Evolutionary conservation across 805 yeast genomes (phyloP).

Genomic region (Wickerhamomyces bovis): DNA sequence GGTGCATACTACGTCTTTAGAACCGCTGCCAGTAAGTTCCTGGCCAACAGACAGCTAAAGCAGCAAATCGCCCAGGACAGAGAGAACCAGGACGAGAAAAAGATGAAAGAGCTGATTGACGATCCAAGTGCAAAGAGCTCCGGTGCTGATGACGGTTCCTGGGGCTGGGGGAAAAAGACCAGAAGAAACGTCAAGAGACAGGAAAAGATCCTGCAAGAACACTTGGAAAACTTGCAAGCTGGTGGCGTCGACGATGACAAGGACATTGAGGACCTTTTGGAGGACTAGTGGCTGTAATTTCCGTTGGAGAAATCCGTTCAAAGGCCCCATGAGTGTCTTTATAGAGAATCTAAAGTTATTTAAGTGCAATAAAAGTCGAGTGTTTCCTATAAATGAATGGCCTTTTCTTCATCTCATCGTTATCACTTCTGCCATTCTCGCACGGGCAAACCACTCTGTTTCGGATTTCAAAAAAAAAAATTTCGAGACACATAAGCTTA

Average conservation of each 20-base stretch:
- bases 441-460: slow-evolving; percentile 1
- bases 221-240: slow-evolving; percentile 38
- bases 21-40: slow-evolving; percentile 47
- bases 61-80: slow-evolving; percentile 45
- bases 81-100: slow-evolving; percentile 31
- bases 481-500: background rate
- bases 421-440: slow-evolving; percentile 1
- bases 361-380: background rate
- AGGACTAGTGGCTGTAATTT: slow-evolving; percentile 30
- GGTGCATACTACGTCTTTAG: slow-evolving; percentile 60
- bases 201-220: slow-evolving; percentile 46
- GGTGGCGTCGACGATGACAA: slow-evolving; percentile 50
- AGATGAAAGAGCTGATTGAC: slow-evolving; percentile 28
- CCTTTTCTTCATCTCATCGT: background rate
- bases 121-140: slow-evolving; percentile 32
- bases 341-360: background rate
- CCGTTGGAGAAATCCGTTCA: too few relatives aligned
- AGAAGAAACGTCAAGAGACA: slow-evolving; percentile 53
- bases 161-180: slow-evolving; percentile 81
- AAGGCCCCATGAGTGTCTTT: background rate
- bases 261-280: slow-evolving; percentile 64
- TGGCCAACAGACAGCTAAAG: slow-evolving; percentile 51
- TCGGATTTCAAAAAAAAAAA: slow-evolving; percentile 2
- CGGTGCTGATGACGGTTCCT: slow-evolving; percentile 34
- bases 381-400: too few relatives aligned